Evolutionary conservation across 1,284 basidiomycete species (phyloP).

Genomic region (Leccinum colubrinum): DNA sequence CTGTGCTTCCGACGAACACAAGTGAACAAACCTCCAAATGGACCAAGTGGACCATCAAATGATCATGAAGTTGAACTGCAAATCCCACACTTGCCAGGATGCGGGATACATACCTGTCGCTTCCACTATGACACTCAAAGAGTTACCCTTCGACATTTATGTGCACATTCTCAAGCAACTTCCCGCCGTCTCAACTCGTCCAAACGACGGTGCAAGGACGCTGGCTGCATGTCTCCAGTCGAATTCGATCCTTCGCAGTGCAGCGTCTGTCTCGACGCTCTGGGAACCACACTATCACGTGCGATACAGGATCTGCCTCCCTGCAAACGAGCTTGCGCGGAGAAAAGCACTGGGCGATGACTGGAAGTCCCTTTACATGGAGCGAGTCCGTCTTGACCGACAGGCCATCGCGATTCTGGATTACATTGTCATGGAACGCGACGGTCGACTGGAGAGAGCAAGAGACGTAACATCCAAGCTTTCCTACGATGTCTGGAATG

Average conservation of each 20-base stretch:
- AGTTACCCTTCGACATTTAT: slow-evolving; percentile 32
- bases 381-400: slow-evolving; percentile 44
- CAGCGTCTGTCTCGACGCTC: slow-evolving; percentile 31
- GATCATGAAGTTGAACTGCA: not conserved
- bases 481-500: slow-evolving; percentile 56
- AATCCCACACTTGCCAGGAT: not conserved
- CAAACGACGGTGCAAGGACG: slow-evolving; percentile 21
- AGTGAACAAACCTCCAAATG: not conserved
- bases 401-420: slow-evolving; percentile 41
- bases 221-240: slow-evolving; percentile 26
- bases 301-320: slow-evolving; percentile 45
- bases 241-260: slow-evolving; percentile 26
- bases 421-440: slow-evolving; percentile 35
- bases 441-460: slow-evolving; percentile 37
- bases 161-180: slow-evolving; percentile 31
- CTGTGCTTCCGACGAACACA: not conserved
- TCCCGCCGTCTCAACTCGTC: slow-evolving; percentile 19
- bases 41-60: not conserved
- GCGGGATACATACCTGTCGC: not conserved
- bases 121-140: slow-evolving; percentile 21
- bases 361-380: slow-evolving; percentile 46
- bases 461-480: slow-evolving; percentile 34
- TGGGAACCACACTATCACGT: slow-evolving; percentile 52
- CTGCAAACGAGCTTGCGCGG: slow-evolving; percentile 37
- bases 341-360: slow-evolving; percentile 32